Percentiles rank a stretch among this genome's conserved stretches.
Evolutionary conservation across 2,329 filamentous ascomycete species (phyloP).

Genomic region (Aschersonia sp.): DNA sequence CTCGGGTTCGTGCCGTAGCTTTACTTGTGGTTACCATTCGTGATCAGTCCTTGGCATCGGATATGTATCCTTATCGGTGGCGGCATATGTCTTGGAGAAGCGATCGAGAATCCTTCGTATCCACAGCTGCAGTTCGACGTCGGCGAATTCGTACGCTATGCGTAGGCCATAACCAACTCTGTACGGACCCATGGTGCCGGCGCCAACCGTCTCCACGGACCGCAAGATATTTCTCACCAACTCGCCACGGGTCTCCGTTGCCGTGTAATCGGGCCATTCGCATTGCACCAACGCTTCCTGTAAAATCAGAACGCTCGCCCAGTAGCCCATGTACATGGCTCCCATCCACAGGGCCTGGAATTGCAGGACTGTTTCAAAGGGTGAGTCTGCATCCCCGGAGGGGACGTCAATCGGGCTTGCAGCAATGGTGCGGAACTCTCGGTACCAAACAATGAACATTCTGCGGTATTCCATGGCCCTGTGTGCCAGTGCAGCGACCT

Average conservation of each 20-base stretch:
- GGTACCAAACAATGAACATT: too few species aligned
- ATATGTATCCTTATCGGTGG: slow-evolving; percentile 14
- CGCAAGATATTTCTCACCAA: too few species aligned
- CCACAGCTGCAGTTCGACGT: slow-evolving; percentile 6
- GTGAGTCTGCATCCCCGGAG: slow-evolving; percentile 14
- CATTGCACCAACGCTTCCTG: slow-evolving; percentile 9
- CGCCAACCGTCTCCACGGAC: too few species aligned
- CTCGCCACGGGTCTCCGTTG: not conserved
- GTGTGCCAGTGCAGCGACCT: too few species aligned
- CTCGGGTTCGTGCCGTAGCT: too few species aligned
- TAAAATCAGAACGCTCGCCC: slow-evolving; percentile 8
- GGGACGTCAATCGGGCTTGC: slow-evolving; percentile 14
- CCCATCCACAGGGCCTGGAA: slow-evolving; percentile 19
- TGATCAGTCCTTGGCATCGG: slow-evolving; percentile 10
- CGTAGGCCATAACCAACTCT: too few species aligned
- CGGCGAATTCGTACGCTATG: too few species aligned
- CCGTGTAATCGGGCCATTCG: slow-evolving; percentile 3
- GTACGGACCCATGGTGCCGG: too few species aligned
- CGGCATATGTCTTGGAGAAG: slow-evolving; percentile 18
- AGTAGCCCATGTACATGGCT: slow-evolving; percentile 20
- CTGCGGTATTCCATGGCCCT: too few species aligned
- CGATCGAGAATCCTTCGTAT: slow-evolving; percentile 15
- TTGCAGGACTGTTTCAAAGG: slow-evolving; percentile 17
- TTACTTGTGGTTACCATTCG: not conserved
- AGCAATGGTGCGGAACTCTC: slow-evolving; percentile 16